A percentile compares a stretch with the other conserved stretches of the same genome.
These are phyloP conservation scores for Chlorella sp. DNA, from an alignment of 139 green algal species.

Conservation along the genomic window DNA sequence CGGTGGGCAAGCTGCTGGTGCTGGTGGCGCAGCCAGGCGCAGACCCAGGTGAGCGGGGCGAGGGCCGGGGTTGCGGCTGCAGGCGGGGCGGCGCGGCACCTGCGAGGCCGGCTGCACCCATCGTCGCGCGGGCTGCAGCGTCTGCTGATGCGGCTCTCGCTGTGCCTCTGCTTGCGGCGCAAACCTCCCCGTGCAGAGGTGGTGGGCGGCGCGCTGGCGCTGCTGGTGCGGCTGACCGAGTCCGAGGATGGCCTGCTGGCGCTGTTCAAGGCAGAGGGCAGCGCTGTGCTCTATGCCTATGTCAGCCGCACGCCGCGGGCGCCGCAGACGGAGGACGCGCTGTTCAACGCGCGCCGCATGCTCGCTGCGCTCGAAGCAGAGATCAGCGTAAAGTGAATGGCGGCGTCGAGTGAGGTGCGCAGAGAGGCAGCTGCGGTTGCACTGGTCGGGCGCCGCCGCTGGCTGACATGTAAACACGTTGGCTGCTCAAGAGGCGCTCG, in stretches of 20 bases:
- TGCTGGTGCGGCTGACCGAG: neutral
- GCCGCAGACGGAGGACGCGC: neutral
- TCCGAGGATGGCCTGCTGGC: conserved; percentile 1
- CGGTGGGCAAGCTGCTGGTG: conserved; percentile 2
- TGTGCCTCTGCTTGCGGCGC: neutral
- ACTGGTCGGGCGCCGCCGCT: too few species aligned
- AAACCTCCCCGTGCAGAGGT: neutral
- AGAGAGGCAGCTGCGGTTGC: too few species aligned
- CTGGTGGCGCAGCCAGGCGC: conserved; percentile 1
- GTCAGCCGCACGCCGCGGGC: neutral
- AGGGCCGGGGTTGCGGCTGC: neutral
- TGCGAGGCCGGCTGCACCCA: neutral
- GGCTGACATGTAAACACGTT: too few species aligned
- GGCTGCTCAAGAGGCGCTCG: too few species aligned
- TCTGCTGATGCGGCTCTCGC: neutral
- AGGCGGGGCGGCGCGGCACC: neutral
- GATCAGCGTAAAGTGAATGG: too few species aligned
- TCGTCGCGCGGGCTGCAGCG: neutral
- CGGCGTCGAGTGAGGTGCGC: too few species aligned
- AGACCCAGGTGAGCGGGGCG: neutral
- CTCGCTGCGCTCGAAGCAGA: neutral
- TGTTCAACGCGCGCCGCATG: conserved; percentile 1
- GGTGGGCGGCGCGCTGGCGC: neutral
- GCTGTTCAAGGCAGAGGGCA: neutral
- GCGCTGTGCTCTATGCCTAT: neutral